Percentiles rank a stretch among this genome's conserved stretches.
Conservation (phyloP, 495 filamentous ascomycete genomes). For the Aspergillus campestris region DNA sequence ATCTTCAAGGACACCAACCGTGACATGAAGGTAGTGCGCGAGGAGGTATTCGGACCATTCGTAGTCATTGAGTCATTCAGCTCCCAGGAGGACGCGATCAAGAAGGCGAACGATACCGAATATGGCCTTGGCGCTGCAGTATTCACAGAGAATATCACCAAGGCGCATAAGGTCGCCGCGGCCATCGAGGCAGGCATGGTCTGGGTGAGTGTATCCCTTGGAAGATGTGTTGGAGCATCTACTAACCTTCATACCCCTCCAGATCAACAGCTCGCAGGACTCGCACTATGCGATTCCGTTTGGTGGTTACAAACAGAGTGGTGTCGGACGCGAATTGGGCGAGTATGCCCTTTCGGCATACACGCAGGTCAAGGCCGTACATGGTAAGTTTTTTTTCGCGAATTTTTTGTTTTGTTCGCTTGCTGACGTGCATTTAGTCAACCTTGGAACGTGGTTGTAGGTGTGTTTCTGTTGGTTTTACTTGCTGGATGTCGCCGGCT, state of each 20-base stretch:
- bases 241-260: slow-evolving; percentile 40
- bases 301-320: slow-evolving; percentile 81
- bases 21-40: slow-evolving; percentile 86
- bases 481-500: no score
- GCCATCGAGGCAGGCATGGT: slow-evolving; percentile 55
- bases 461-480: no score
- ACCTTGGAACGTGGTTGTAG: not conserved
- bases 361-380: slow-evolving; percentile 59
- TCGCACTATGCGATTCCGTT: slow-evolving; percentile 63
- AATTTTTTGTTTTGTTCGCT: not conserved
- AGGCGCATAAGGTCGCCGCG: slow-evolving; percentile 68
- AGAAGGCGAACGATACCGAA: slow-evolving; percentile 60
- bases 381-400: slow-evolving; percentile 23
- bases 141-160: slow-evolving; percentile 78
- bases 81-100: slow-evolving; percentile 64
- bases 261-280: slow-evolving; percentile 73
- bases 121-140: slow-evolving; percentile 74
- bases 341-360: slow-evolving; percentile 67
- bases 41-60: slow-evolving; percentile 89
- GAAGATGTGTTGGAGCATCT: not conserved
- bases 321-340: slow-evolving; percentile 73
- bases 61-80: slow-evolving; percentile 77
- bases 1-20: slow-evolving; percentile 73
- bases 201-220: slow-evolving; percentile 14
- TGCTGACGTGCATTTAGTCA: not conserved